Evolutionary conservation across 129 eudicot species (phyloP), one percentile per base, ranked within the genome.

Genomic region (Chrysanthemum lavandulifolium): DNA sequence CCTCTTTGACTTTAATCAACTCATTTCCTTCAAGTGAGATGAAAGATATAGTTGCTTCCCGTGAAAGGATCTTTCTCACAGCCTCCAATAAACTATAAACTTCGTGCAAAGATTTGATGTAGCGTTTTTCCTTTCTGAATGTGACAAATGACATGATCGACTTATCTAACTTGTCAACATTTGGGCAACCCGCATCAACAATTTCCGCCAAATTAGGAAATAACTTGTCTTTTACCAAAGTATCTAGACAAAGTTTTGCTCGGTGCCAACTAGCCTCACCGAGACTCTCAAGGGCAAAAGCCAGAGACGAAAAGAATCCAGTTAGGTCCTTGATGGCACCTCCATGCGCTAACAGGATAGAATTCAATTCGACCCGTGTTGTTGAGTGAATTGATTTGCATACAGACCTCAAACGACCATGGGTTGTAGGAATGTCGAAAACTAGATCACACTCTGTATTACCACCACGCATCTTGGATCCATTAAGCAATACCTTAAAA

Each of bases 21-120:
- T 82, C 96, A 68, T 64, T 76, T 13, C 86, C 88, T 53, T 82
- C 92, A 7, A 88, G 87, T 14, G 85, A 74, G 52, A 90, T 40
- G 59, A 90, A 87, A 6, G 99, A 88, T 15, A 73, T 25, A 0
- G 72, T 31, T 23, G 84, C 90, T 81, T 94, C 99, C 93, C 88
- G 90, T 9, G 88, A 83, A 65, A 94, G 75, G 14, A 86, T 75
- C 76, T 63, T 76, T 73, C 82, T 76, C 62, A 83, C 93, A 76
- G 67, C 54, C n/a, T 82, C 79, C 5, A 76, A 69, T 67, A 94
- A 83, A 45, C 19, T 61, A 76, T 81, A 72, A 67, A 90, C 4
- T 6, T 67, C 74, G 68, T 90, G 89, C 36, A 84, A 47, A 15
- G 83, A 82, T 79, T 62, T 76, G 33, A 85, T 53, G 36, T 88